Conservation (phyloP, 306 rosid species). For the Ceratonia siliqua region DNA sequence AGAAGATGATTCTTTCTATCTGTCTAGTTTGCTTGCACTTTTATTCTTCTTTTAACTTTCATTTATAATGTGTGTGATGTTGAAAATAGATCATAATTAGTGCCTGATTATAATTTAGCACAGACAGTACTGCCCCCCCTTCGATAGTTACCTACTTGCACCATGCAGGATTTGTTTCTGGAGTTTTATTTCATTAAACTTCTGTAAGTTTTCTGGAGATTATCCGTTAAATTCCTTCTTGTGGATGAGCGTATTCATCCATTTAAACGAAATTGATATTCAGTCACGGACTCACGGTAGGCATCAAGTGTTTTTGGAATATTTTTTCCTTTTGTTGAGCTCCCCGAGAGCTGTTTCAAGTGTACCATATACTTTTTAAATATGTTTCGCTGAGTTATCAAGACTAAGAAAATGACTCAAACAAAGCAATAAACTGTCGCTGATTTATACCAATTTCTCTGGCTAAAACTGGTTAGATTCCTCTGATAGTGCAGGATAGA, state of each 20-base stretch:
- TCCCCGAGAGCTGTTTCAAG: not conserved
- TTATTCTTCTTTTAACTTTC: not conserved
- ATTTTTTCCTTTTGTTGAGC: slow-evolving; percentile 1
- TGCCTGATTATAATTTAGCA: slow-evolving; percentile 5
- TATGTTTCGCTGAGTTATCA: slow-evolving; percentile 7
- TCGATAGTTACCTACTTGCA: not conserved
- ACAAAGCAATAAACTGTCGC: not conserved
- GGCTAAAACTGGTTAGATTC: not conserved
- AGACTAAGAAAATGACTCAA: not conserved
- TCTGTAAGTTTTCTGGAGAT: not conserved
- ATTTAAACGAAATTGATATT: not conserved
- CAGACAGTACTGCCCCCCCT: not conserved
- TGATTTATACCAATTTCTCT: not conserved
- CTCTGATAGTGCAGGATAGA: too few relatives aligned
- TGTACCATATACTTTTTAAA: not conserved
- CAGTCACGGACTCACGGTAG: slow-evolving; percentile 3
- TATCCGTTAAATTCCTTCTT: slow-evolving; percentile 1
- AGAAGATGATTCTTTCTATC: not conserved
- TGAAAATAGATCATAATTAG: not conserved
- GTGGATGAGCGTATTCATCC: not conserved
- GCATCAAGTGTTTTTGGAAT: not conserved
- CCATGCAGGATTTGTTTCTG: not conserved
- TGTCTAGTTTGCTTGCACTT: not conserved
- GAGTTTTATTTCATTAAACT: not conserved
- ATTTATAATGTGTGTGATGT: not conserved